Evolutionary conservation across 352 stramenopile species (phyloP), one percentile per base, ranked within the genome.

Genomic region (Globisporangium camurandrum): DNA sequence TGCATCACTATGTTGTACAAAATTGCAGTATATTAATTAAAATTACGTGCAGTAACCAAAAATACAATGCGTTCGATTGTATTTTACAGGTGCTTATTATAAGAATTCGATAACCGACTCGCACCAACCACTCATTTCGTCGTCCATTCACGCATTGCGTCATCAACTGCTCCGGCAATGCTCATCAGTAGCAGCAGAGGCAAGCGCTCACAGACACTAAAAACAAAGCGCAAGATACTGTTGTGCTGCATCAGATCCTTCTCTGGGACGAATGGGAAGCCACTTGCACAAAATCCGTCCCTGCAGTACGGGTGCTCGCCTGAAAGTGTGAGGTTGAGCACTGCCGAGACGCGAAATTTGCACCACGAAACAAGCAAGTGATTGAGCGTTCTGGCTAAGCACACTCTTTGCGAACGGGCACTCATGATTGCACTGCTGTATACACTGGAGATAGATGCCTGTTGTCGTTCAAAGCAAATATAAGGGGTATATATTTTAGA

Each of bases 221-320:
- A 12, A 43, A 26, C 27, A 12, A 16, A 8, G 11, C 5, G 10
- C 6, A 1, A 49, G 38, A 45, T 61, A 96, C 86, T 95, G 49
- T 81, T 88, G 56, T 91, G 64, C 19, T 46, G 67, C 87, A 96
- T 95, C 36, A 95, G 62, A 46, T 93, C 78, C 10, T 59, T 87
- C 40, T 96, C 87, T 1, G 86, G 87, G 42, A 93, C 79, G 56
- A 95, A 95, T 12, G 87, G 85, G 52, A 96, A 96, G 2, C 84
- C 83, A 36, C 72, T 89, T 7, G 58, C 39, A 0, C 69, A 71
- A 44, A 93, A 63, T 0, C 77, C 83, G 40, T 94, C 84, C n/a
- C 87, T 86, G 46, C 84, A 96, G 59, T 93, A 90, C 3, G 86
- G 86, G 30, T 96, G 85, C 56, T 96, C 86, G n/a, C 87, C 86